These are phyloP conservation scores for Lathyrus sativus DNA, from an alignment of 306 rosid species.

Conservation along the genomic window DNA sequence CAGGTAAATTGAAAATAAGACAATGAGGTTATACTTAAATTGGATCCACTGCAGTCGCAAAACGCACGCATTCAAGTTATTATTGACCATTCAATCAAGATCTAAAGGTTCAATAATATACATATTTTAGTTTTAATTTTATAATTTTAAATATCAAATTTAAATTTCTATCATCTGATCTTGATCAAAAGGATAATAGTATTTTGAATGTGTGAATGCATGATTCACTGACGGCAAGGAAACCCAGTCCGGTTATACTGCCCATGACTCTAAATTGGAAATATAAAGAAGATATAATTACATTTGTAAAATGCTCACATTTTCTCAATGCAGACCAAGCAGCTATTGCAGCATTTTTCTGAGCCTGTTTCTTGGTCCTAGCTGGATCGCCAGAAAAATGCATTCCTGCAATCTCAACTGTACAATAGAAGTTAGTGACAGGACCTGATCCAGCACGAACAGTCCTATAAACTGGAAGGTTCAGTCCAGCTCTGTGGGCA, in stretches of 20 bases:
- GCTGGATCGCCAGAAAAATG: constrained; percentile 64
- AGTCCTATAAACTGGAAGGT: constrained; percentile 75
- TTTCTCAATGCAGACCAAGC: constrained; percentile 81
- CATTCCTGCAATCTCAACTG: constrained; percentile 81
- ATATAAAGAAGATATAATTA: constrained; percentile 28
- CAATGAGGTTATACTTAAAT: background rate
- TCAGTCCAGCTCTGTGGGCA: constrained; percentile 85
- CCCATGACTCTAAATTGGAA: constrained; percentile 18
- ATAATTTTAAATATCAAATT: too few species aligned
- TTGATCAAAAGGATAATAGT: too few species aligned
- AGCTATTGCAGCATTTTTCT: constrained; percentile 79
- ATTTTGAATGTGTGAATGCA: too few species aligned
- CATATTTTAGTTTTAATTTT: too few species aligned
- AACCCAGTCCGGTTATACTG: background rate
- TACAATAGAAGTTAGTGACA: constrained; percentile 64
- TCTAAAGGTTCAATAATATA: too few species aligned
- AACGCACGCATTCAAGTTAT: too few species aligned
- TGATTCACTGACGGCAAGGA: too few species aligned
- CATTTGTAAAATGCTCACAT: constrained; percentile 47
- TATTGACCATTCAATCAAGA: too few species aligned
- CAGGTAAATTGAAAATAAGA: constrained; percentile 13
- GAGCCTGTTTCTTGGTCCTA: constrained; percentile 87
- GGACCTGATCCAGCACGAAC: constrained; percentile 72
- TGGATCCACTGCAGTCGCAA: too few species aligned
- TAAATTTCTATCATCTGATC: too few species aligned